Conservation (phyloP, 2,329 filamentous ascomycete genomes). For the Sporothrix schenckii region DNA sequence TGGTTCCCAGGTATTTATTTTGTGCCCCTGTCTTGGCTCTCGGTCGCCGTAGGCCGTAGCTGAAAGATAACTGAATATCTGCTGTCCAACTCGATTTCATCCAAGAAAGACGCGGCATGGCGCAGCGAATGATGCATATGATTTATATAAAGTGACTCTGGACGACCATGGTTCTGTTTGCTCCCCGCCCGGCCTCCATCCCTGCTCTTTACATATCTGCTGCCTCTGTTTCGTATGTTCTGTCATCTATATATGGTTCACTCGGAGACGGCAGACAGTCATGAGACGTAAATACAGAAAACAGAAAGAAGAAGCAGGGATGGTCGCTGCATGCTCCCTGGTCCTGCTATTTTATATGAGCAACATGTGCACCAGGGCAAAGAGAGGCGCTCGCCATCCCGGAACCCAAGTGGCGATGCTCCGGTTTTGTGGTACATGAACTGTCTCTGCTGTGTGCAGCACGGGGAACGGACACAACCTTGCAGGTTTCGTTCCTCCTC, state of each 20-base stretch:
- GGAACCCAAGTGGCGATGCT: slow-evolving; percentile 28
- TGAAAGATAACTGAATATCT: neutral
- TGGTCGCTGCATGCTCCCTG: neutral
- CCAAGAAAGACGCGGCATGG: neutral
- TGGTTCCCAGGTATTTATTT: slow-evolving; percentile 1
- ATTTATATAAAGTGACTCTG: neutral
- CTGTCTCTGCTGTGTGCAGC: neutral
- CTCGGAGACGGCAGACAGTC: neutral
- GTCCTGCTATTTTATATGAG: neutral
- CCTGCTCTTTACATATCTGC: neutral
- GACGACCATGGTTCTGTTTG: too few species aligned
- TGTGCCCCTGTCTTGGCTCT: neutral
- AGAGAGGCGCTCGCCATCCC: neutral
- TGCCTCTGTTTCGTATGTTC: neutral
- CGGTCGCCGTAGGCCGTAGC: neutral
- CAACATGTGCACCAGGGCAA: neutral
- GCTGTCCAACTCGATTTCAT: neutral
- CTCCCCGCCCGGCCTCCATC: neutral
- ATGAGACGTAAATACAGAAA: neutral
- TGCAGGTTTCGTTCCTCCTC: neutral
- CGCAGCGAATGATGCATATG: neutral
- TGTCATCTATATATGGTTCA: neutral
- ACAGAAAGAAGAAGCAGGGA: slow-evolving; percentile 4
- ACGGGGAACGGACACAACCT: neutral
- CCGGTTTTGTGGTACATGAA: slow-evolving; percentile 7